These are phyloP conservation scores for Hygrophoropsis aurantiaca DNA, from an alignment of 768 basidiomycete genomes.

Conservation along the genomic window DNA sequence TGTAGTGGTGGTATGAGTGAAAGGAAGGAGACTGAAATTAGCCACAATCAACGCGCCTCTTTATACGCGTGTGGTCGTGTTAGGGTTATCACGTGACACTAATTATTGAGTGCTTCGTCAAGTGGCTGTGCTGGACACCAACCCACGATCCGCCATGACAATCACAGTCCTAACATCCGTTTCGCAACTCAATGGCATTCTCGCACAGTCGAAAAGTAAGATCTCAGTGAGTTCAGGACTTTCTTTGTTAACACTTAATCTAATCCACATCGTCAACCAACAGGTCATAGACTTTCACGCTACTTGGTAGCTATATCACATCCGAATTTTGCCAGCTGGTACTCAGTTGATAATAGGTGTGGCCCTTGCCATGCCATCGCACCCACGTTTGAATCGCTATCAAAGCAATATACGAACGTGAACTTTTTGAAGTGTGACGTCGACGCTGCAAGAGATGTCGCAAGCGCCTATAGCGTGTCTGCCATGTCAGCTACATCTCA, in stretches of 20 bases:
- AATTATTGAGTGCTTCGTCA: background rate
- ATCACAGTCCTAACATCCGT: constrained; percentile 63
- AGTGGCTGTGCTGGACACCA: no score
- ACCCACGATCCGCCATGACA: no score
- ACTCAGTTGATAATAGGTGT: constrained; percentile 54
- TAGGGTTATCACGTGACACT: constrained; percentile 5
- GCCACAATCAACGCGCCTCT: background rate
- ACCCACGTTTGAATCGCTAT: constrained; percentile 67
- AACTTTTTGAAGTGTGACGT: constrained; percentile 87
- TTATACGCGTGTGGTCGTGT: constrained; percentile 9
- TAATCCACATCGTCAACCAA: constrained; percentile 2
- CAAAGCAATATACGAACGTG: constrained; percentile 65
- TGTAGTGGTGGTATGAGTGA: constrained; percentile 1
- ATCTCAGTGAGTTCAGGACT: constrained; percentile 48
- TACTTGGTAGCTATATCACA: constrained; percentile 53
- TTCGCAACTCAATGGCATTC: constrained; percentile 59
- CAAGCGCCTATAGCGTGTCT: constrained; percentile 56
- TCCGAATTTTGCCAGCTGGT: background rate
- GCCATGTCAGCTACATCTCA: constrained; percentile 63
- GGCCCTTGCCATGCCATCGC: constrained; percentile 85
- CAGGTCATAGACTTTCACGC: constrained; percentile 89
- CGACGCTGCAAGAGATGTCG: constrained; percentile 69
- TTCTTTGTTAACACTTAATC: background rate
- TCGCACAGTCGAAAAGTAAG: constrained; percentile 61
- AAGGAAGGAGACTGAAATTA: background rate